Base-by-base conservation (phyloP, 495 filamentous ascomycete genomes). In the Talaromyces adpressus region DNA sequence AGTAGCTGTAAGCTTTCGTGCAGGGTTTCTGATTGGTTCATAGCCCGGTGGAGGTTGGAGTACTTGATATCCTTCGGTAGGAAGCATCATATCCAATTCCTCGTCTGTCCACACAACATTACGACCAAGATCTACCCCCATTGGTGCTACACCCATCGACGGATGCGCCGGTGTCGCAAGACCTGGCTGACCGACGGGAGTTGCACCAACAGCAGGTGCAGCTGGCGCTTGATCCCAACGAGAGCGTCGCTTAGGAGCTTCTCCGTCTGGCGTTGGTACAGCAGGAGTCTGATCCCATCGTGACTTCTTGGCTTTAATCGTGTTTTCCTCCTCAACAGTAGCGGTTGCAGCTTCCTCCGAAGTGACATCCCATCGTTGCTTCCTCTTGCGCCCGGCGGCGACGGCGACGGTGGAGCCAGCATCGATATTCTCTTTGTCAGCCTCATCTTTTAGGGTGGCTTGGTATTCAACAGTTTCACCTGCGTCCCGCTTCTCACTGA, bases 21-120 rank as follows among this genome's bases (percentile, higher is more conserved):
- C 83, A 32, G 90, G 86, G 11, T 86, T 87, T 63, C 89, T 84
- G 22, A 91, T 85, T n/a, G 91, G 91, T 51, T 89, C 90, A 73
- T 97, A 98, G 51, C 94, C 94, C 1, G 94, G 89, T 34, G 95
- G 95, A 11, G 92, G 92, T 8, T 96, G 91, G 20, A 98, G 82
- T 65, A 97, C 89, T 70, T 96, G 90, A 82, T 95, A 99, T 34
- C 95, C 95, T 69, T 97, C 90, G 8, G 84, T 81, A 8, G 95
- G 95, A 3, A 99, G 83, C 86, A 98, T 91, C 67, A 88, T 77
- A 73, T 99, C 89, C 32, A 99, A 86, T 67, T 97, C 92, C 74
- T 98, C 94, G 72, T 99, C 95, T 36, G 92, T 91, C 59, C 95
- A 79, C 1, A 89, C 82, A 61, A 86, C 89, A 71, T 90, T 90